Percentiles rank a stretch among this genome's conserved stretches.
Conservation (phyloP, 2,329 filamentous ascomycete species). For the Hortaea sp. region DNA sequence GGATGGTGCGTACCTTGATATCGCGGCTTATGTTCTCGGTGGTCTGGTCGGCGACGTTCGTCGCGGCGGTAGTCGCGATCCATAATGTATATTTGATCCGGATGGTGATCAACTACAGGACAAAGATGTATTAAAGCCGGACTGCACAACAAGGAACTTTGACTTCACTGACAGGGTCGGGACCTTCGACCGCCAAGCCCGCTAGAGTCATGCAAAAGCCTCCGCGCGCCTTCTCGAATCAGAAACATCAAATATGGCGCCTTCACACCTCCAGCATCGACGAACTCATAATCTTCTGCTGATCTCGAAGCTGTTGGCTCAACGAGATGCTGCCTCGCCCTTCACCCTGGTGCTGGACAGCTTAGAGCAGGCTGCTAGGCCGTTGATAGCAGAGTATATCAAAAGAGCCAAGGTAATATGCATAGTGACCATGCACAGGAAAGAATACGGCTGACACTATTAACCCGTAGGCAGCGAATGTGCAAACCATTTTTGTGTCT, state of each 20-base stretch:
- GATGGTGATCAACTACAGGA: not conserved
- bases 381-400: constrained; percentile 64
- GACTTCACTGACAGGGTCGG: too few species aligned
- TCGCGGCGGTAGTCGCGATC: constrained; percentile 18
- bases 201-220: not conserved
- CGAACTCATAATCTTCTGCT: constrained; percentile 77
- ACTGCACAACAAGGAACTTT: too few species aligned
- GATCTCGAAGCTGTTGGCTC: constrained; percentile 69
- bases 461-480: constrained; percentile 45
- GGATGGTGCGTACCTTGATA: constrained; percentile 11
- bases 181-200: not conserved
- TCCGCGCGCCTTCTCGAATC: not conserved
- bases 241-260: constrained; percentile 39
- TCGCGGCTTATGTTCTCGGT: constrained; percentile 16
- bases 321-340: constrained; percentile 71
- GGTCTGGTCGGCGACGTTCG: constrained; percentile 15
- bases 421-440: not conserved
- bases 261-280: constrained; percentile 52
- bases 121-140: too few species aligned
- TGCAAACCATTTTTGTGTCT: constrained; percentile 65
- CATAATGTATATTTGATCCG: constrained; percentile 6
- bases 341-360: constrained; percentile 79
- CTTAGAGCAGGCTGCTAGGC: constrained; percentile 67
- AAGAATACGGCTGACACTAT: not conserved
- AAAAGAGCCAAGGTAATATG: constrained; percentile 56